phyloP scores from a whole-genome alignment of 2,329 filamentous ascomycete genomes.

The Ophiosphaerella narmari region DNA sequence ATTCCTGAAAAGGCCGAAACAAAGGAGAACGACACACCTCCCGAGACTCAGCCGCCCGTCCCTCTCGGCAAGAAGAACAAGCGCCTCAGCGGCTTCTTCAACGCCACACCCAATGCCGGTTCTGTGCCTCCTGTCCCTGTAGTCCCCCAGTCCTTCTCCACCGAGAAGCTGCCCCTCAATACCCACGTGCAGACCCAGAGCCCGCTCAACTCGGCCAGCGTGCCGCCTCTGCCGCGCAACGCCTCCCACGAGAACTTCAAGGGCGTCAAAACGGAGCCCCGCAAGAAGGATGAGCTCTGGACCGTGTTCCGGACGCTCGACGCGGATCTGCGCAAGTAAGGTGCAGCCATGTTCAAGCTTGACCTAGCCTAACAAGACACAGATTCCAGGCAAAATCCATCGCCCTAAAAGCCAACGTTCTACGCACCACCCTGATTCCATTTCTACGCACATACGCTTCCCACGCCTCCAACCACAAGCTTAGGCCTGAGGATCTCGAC shows the following conservation, averaged over 20 bases:
- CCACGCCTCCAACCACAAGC: conserved; percentile 66
- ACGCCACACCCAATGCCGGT: conserved; percentile 18
- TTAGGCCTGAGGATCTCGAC: conserved; percentile 83
- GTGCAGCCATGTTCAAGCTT: conserved; percentile 1
- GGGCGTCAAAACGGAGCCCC: conserved; percentile 46
- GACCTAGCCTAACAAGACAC: conserved; percentile 9
- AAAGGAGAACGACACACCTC: conserved; percentile 21
- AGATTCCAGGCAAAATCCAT: conserved; percentile 75
- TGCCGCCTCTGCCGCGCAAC: conserved; percentile 51
- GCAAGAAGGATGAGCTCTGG: conserved; percentile 73
- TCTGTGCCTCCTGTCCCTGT: conserved; percentile 43
- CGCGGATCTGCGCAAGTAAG: conserved; percentile 68
- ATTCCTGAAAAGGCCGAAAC: conserved; percentile 36
- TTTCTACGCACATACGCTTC: conserved; percentile 74
- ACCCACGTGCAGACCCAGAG: conserved; percentile 41
- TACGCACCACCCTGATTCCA: conserved; percentile 73
- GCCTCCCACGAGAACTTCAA: conserved; percentile 49
- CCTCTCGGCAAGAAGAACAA: conserved; percentile 44
- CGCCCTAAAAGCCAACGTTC: conserved; percentile 73
- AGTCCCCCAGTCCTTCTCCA: conserved; percentile 56
- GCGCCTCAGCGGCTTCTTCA: conserved; percentile 41
- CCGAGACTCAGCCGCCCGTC: conserved; percentile 24
- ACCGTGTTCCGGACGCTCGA: conserved; percentile 70
- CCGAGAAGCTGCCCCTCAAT: conserved; percentile 50
- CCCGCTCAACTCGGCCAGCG: conserved; percentile 35